Base-by-base conservation (phyloP, 805 yeast species). In the Candida lessepsii region DNA sequence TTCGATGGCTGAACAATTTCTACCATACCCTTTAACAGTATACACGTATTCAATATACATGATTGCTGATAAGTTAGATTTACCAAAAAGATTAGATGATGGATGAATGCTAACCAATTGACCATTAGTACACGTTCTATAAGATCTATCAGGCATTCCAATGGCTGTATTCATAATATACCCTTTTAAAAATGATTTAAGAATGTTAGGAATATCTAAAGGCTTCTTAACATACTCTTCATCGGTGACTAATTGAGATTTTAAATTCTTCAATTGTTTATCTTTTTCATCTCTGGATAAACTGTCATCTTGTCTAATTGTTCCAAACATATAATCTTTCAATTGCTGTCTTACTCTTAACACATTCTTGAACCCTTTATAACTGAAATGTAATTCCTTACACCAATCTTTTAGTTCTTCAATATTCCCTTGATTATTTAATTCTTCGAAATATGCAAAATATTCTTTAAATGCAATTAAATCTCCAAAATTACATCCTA, bases 1-100 rank as follows among this genome's bases (percentile, higher is more conserved):
- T 54, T 87, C 86, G 18, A 93, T 75, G 11, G 83, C 80, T 35
- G 89, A 81, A n/a, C 90, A 96, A 46, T 73, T 83, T 52, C 99
- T 73, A 0, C 95, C 98, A 54, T 90, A 93, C 1, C 96, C 96
- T 59, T 88, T 88, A 10, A 90, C 76, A 1, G 99, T 93, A 58
- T 76, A 91, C 11, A 93, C 97, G 57, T 86, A 90, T 62, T 93
- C 99, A 26, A 89, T 81, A 66, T 88, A 93, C 95, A 93, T 83
- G 40, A 93, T 81, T 1, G 95, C 96, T 49, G 91, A 96, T 32
- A 80, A 71, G 49, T 78, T 76, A 9, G 61, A 40, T 48, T 76
- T 76, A 5, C 96, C 96, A 62, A 91, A 93, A 29, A 93, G 65
- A 60, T 86, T 65, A 0, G 96, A 87, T 0, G 96, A 85, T 0